Percentiles rank a stretch among this genome's conserved stretches.
phyloP scores from a whole-genome alignment of 176 grass and related monocot genomes.

The Alopecurus myosuroides region DNA sequence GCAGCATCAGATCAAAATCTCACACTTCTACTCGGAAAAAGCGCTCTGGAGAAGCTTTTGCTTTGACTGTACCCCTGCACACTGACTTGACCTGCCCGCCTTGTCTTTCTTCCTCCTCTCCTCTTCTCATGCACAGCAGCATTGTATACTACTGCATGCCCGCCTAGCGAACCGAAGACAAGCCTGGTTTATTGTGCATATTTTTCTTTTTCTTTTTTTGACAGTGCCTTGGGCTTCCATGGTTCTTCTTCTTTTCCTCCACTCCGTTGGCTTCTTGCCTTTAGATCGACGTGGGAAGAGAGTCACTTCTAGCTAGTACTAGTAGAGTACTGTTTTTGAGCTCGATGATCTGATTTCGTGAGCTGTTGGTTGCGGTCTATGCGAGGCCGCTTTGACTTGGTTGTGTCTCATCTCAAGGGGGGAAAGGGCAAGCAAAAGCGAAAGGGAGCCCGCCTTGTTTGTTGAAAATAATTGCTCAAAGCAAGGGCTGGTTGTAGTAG shows the following conservation, averaged over 20 bases:
- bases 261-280: background rate
- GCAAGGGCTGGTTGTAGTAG: too few species aligned
- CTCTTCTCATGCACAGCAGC: background rate
- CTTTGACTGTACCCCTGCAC: conserved; percentile 33
- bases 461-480: too few species aligned
- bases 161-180: background rate
- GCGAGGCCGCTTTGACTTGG: background rate
- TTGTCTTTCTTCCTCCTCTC: background rate
- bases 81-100: background rate
- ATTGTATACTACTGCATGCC: background rate
- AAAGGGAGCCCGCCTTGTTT: conserved; percentile 19
- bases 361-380: background rate
- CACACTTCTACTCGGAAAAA: conserved; percentile 19
- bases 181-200: background rate
- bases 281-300: background rate
- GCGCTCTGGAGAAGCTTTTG: conserved; percentile 7
- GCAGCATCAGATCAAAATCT: conserved; percentile 34
- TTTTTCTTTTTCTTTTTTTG: too few species aligned
- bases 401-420: conserved; percentile 17
- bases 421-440: conserved; percentile 33
- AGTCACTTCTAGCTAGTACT: background rate
- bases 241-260: background rate
- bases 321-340: background rate
- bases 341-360: background rate
- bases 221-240: background rate